phyloP scores from a whole-genome alignment of 2,329 filamentous ascomycete species.

The Leptographium galeiforme region DNA sequence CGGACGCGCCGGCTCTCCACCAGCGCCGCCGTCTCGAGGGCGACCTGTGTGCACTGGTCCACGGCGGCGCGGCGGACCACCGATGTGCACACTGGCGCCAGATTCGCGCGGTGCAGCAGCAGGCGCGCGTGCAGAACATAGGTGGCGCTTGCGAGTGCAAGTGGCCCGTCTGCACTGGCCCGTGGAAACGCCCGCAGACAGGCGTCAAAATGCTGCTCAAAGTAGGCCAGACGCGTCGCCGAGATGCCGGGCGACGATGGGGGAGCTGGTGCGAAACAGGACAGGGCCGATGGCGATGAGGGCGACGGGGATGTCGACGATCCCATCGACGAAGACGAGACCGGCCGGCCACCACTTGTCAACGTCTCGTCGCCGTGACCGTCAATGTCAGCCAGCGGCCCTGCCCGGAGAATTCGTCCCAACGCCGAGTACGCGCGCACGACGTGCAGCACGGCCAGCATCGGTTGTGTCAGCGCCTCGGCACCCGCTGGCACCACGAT shows the following conservation, averaged over 20 bases:
- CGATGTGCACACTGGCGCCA: slow-evolving; percentile 55
- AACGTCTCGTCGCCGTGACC: not conserved
- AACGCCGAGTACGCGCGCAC: slow-evolving; percentile 65
- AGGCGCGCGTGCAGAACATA: slow-evolving; percentile 76
- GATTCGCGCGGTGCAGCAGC: slow-evolving; percentile 76
- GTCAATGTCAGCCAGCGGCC: not conserved
- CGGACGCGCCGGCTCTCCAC: slow-evolving; percentile 49
- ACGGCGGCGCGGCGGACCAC: slow-evolving; percentile 58
- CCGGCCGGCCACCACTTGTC: not conserved
- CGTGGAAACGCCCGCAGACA: slow-evolving; percentile 66
- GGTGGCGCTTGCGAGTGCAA: slow-evolving; percentile 42
- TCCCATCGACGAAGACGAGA: not conserved
- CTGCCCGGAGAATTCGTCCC: slow-evolving; percentile 40
- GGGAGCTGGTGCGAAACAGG: not conserved
- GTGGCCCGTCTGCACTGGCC: too few species aligned
- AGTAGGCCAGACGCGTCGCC: slow-evolving; percentile 54
- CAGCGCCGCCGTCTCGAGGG: slow-evolving; percentile 66
- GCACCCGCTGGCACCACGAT: slow-evolving; percentile 32
- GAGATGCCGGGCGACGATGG: slow-evolving; percentile 45
- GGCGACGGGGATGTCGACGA: not conserved
- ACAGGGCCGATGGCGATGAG: not conserved
- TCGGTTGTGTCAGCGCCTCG: slow-evolving; percentile 50
- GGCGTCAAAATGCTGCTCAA: slow-evolving; percentile 66
- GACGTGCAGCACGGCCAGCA: slow-evolving; percentile 70
- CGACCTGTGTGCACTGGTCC: slow-evolving; percentile 60